These are phyloP conservation scores for Russula dissimulans DNA, from an alignment of 768 basidiomycete species.

Conservation along the genomic window DNA sequence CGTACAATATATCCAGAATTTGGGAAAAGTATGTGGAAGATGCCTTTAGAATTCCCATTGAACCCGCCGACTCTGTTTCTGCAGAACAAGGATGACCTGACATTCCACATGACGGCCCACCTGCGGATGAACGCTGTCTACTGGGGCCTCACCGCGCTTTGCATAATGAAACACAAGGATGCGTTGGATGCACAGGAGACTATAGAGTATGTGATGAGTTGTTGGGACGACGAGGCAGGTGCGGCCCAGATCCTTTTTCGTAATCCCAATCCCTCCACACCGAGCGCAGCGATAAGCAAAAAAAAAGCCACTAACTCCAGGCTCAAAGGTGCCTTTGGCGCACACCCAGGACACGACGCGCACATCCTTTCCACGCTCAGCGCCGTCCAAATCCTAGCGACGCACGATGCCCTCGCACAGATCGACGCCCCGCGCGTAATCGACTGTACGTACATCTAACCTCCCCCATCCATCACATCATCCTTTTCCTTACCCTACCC, in stretches of 20 bases:
- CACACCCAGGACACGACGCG: constrained; percentile 89
- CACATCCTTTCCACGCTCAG: constrained; percentile 82
- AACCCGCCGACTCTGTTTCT: not conserved
- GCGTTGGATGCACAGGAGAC: constrained; percentile 78
- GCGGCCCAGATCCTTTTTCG: constrained; percentile 10
- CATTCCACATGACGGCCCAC: constrained; percentile 87
- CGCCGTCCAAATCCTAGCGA: constrained; percentile 86
- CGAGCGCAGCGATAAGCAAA: too few species aligned
- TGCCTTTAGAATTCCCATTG: not conserved
- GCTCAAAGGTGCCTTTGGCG: constrained; percentile 73
- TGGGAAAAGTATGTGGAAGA: constrained; percentile 45
- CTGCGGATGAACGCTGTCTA: constrained; percentile 93
- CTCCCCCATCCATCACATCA: not conserved
- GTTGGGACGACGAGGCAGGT: constrained; percentile 92
- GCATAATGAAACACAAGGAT: constrained; percentile 66
- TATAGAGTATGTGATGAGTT: constrained; percentile 84
- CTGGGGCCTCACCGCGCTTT: constrained; percentile 89
- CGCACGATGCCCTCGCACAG: constrained; percentile 69
- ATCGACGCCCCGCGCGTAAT: constrained; percentile 63
- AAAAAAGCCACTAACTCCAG: not conserved
- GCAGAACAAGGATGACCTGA: constrained; percentile 76
- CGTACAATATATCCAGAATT: constrained; percentile 64
- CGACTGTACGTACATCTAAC: constrained; percentile 47
- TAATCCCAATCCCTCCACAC: too few species aligned
- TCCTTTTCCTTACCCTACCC: not conserved